Evolutionary conservation across 441 rosid species (phyloP).

Genomic region (Brassica hybrid): DNA sequence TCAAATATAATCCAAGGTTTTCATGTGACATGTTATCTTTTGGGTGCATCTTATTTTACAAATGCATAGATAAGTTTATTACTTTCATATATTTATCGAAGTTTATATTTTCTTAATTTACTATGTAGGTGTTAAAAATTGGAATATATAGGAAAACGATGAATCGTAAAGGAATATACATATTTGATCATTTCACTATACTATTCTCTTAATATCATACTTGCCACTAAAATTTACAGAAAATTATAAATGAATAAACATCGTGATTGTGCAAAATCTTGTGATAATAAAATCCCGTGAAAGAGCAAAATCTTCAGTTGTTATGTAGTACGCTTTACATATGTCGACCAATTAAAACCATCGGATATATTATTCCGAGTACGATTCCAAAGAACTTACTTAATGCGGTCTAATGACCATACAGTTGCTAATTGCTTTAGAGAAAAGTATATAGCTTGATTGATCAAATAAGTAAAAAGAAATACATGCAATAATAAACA

Average conservation of each 20-base stretch:
- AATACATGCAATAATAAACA: background rate
- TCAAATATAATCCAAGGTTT: background rate
- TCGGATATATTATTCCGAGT: background rate
- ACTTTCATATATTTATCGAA: background rate
- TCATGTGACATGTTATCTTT: background rate
- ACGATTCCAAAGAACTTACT: conserved; percentile 31
- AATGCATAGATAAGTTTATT: background rate
- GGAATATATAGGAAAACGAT: background rate
- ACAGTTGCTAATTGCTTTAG: conserved; percentile 25
- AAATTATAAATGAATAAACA: background rate
- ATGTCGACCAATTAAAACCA: conserved; percentile 13
- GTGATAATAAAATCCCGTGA: background rate
- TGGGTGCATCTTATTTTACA: background rate
- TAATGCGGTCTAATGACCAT: conserved; percentile 22
- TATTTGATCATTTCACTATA: background rate
- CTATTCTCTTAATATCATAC: background rate
- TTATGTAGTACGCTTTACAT: background rate
- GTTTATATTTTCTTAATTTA: background rate
- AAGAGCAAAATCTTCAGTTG: background rate
- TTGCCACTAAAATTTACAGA: background rate
- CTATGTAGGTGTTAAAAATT: background rate
- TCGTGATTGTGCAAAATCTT: conserved; percentile 1
- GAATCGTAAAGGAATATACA: background rate
- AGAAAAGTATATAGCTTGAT: background rate
- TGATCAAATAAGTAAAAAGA: conserved; percentile 21